A percentile compares a stretch with the other conserved stretches of the same genome.
Evolutionary conservation across 345 rosid genomes (phyloP).

Genomic region (Melaleuca quinquenervia): DNA sequence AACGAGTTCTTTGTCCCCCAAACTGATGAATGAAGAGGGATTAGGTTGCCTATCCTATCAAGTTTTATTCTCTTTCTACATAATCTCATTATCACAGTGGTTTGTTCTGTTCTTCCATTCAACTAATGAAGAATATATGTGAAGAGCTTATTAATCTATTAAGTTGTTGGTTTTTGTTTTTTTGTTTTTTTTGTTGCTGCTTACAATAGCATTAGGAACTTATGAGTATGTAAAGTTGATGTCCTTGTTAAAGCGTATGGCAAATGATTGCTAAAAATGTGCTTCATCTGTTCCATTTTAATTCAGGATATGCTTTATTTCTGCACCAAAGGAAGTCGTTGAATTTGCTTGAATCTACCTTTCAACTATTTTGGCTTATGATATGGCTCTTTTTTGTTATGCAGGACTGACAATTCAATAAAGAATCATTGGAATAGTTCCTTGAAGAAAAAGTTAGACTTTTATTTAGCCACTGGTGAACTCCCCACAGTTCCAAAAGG

Average conservation of each 20-base stretch:
- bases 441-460: conserved; percentile 81
- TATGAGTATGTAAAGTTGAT: not conserved
- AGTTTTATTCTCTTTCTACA: not conserved
- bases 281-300: not conserved
- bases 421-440: conserved; percentile 99
- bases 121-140: not conserved
- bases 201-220: not conserved
- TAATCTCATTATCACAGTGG: not conserved
- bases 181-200: not conserved
- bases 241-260: not conserved
- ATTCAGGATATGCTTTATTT: not conserved
- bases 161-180: not conserved
- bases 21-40: not conserved
- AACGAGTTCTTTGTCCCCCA: not conserved
- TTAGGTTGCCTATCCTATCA: not conserved
- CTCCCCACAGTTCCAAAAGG: conserved; percentile 54
- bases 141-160: not conserved
- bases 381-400: not conserved
- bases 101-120: not conserved
- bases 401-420: conserved; percentile 92
- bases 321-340: not conserved
- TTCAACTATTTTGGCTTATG: not conserved
- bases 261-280: not conserved
- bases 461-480: conserved; percentile 56
- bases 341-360: not conserved